These are phyloP conservation scores for Cladosporium sp. DNA, from an alignment of 2,329 filamentous ascomycete species.

Conservation along the genomic window DNA sequence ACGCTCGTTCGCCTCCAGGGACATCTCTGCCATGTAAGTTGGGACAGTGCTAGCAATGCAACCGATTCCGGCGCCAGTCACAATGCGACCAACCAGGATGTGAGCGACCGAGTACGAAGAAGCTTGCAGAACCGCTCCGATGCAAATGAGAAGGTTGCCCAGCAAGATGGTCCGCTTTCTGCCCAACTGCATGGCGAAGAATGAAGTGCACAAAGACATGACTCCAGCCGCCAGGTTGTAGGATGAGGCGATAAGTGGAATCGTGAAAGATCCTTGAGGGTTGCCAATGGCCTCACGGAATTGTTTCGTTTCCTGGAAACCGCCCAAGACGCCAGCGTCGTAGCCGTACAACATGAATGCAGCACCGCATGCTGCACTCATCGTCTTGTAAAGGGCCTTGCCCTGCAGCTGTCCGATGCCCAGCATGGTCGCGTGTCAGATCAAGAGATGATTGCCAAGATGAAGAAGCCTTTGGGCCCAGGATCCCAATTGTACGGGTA, in stretches of 20 bases:
- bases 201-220: slow-evolving; percentile 24
- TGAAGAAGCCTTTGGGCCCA: background rate
- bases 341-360: slow-evolving; percentile 26
- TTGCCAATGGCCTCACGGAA: slow-evolving; percentile 43
- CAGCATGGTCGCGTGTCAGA: slow-evolving; percentile 5
- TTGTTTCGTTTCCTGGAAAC: slow-evolving; percentile 18
- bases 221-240: slow-evolving; percentile 29
- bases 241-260: slow-evolving; percentile 29
- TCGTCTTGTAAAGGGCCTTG: slow-evolving; percentile 31
- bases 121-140: slow-evolving; percentile 35
- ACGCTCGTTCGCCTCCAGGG: slow-evolving; percentile 27
- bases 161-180: slow-evolving; percentile 33
- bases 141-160: slow-evolving; percentile 31
- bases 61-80: slow-evolving; percentile 31
- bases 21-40: slow-evolving; percentile 37
- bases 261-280: slow-evolving; percentile 39
- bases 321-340: slow-evolving; percentile 21
- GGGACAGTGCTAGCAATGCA: slow-evolving; percentile 35
- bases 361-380: slow-evolving; percentile 32
- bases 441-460: background rate
- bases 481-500: no score
- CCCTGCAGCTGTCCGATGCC: slow-evolving; percentile 27
- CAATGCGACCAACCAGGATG: slow-evolving; percentile 34
- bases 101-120: slow-evolving; percentile 33
- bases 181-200: slow-evolving; percentile 33